Evolutionary conservation across 768 basidiomycete species (phyloP), one percentile per base, ranked within the genome.

Genomic region (Daedaleopsis nitida): DNA sequence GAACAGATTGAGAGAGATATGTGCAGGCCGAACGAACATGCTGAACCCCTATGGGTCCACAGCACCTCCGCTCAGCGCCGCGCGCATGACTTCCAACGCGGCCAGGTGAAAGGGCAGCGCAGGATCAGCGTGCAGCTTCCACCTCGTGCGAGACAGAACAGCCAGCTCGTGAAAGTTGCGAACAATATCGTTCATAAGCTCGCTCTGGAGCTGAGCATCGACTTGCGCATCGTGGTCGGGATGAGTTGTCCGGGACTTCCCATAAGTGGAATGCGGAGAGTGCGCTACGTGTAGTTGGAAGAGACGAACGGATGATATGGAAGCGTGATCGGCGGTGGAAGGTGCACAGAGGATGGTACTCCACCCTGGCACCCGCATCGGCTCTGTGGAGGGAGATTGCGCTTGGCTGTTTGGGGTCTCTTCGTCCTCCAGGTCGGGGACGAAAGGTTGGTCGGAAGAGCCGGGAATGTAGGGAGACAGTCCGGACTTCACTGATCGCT

Each of bases 51-150:
- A 62, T 2, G 54, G 34, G 38, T 64, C 62, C n/a, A 37, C 42
- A 17, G 48, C 8, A 11, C 54, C 62, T 21, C 74, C 74, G 43
- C 65, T 66, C n/a, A 80, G 69, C 5, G 77, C 76, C 34, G 70
- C 68, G 17, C 74, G 72, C 84, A 91, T 89, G 19, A 79, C 78
- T 59, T 90, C 85, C 24, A 91, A 78, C 16, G 89, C 89, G 34
- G 85, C 86, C 38, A 93, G 77, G 68, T 94, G 91, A 69, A 88
- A 84, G 13, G 91, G 92, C 54, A 94, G 71, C 42, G 77, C 75
- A 11, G 83, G 78, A 66, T 83, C 80, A 55, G 75, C 78, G 32
- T 74, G 78, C 50, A 84, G 74, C 62, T 77, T 78, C 81, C 81
- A 85, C 50, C 82, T 70, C 74, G 74, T 52, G 71, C 73, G 73